Evolutionary conservation across 2,329 filamentous ascomycete species (phyloP), one percentile per base, ranked within the genome.

Genomic region (Neopestalotiopsis sp.): DNA sequence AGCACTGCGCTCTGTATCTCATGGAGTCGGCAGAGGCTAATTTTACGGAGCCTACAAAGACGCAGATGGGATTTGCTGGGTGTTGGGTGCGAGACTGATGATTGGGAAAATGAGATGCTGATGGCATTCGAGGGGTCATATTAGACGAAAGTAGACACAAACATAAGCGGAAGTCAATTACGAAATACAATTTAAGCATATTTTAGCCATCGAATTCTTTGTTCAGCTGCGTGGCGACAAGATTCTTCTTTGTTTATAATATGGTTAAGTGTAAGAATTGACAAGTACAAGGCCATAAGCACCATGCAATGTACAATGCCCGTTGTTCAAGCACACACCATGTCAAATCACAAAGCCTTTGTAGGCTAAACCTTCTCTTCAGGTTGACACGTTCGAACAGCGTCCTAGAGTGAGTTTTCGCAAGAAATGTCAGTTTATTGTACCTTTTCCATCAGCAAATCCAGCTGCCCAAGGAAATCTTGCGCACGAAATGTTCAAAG

Each of bases 1-100:
- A 76, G 45, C 75, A 77, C 67, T 76, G 75, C 66, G 72, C 75
- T 2, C 72, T 75, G 68, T 76, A 74, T 62, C 70, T 77, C 9
- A 70, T 75, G 52, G 75, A 76, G 56, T 71, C 67, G 14, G 42
- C 67, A n/a, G 74, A 76, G 14, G 42, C 45, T 13, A 71, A 69
- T 34, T 70, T 65, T 40, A 72, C 49, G 4, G 70, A 69, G 32
- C 69, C 70, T 45, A 75, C 70, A 0, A 74, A 68, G 63, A 73
- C 45, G 45, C 45, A 66, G 42, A 58, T 66, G 64, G 64, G 64
- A 2, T 66, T 66, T 40, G 45, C 64, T 34, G 64, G 64, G n/a
- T 66, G 64, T 58, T 66, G 64, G 64, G 45, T 57, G 13, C 34
- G 64, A 24, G 45, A 66, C 12, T 57, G 24, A 38, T 1, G 5